Evolutionary conservation across 441 rosid genomes (phyloP).

Genomic region (Gossypium schwendimanii): DNA sequence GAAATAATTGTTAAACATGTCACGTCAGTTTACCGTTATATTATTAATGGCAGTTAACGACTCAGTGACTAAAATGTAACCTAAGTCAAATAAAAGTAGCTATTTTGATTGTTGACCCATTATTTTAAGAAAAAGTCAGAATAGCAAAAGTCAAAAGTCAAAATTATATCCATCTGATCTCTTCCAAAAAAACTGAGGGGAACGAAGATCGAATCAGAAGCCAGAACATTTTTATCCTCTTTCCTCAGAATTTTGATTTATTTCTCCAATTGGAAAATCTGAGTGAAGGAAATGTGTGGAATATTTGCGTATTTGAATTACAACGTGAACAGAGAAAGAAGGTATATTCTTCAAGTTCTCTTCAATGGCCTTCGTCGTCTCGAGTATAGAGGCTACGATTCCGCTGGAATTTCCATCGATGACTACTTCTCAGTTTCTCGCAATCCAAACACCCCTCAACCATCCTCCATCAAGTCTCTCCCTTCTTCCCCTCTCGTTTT

Average conservation of each 20-base stretch:
- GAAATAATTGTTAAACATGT: too few species aligned
- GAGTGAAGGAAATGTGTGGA: conserved; percentile 53
- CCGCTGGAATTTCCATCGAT: conserved; percentile 83
- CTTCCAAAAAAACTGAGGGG: not conserved
- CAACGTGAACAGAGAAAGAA: conserved; percentile 60
- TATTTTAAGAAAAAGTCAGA: too few species aligned
- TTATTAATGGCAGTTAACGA: fast-evolving
- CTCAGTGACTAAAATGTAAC: too few species aligned
- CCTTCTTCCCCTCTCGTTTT: conserved; percentile 54
- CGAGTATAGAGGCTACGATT: conserved; percentile 94
- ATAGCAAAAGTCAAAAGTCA: not conserved
- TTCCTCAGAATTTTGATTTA: not conserved
- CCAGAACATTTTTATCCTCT: not conserved
- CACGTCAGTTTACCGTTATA: too few species aligned
- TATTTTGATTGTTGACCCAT: too few species aligned
- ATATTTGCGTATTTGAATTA: conserved; percentile 87
- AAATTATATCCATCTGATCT: not conserved
- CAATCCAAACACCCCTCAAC: conserved; percentile 8
- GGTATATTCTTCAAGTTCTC: conserved; percentile 71
- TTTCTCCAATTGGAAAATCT: not conserved
- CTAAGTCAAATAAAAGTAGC: too few species aligned
- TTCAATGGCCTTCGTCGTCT: conserved; percentile 93
- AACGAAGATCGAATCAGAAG: not conserved
- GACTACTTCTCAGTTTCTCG: conserved; percentile 22
- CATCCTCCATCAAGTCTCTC: not conserved